A percentile compares a stretch with the other conserved stretches of the same genome.
Conservation (phyloP, 441 rosid species). For the Mallotus repandus region DNA sequence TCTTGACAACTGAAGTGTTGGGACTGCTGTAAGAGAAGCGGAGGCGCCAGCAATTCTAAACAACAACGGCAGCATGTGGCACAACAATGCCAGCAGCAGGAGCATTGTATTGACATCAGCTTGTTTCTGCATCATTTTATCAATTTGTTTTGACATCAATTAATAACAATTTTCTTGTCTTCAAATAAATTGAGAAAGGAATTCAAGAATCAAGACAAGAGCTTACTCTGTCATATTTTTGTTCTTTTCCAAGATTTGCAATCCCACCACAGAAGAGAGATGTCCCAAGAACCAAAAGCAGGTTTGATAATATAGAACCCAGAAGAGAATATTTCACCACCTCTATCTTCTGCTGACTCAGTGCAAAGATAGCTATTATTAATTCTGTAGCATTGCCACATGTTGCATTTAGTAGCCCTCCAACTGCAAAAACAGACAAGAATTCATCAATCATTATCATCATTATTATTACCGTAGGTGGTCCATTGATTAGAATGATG, state of each 20-base stretch:
- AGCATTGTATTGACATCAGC: conserved; percentile 73
- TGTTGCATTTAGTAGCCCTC: conserved; percentile 91
- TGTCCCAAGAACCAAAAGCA: conserved; percentile 85
- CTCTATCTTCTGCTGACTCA: conserved; percentile 54
- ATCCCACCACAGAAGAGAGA: conserved; percentile 87
- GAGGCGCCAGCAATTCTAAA: conserved; percentile 40
- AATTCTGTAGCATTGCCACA: conserved; percentile 97
- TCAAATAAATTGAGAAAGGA: neutral
- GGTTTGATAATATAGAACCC: conserved; percentile 87
- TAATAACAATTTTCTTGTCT: too few species aligned
- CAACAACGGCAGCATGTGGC: conserved; percentile 67
- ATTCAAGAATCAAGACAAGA: neutral
- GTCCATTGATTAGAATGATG: neutral
- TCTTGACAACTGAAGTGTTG: conserved; percentile 60
- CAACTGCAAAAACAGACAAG: conserved; percentile 44
- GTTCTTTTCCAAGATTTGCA: conserved; percentile 59
- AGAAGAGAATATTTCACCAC: conserved; percentile 83
- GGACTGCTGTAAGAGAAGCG: conserved; percentile 25
- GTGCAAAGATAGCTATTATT: conserved; percentile 83
- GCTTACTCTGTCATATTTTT: conserved; percentile 73
- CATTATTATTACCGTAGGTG: neutral
- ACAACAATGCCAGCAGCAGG: conserved; percentile 61
- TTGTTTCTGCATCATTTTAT: conserved; percentile 55
- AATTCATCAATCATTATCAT: neutral
- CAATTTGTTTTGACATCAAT: neutral